Evolutionary conservation across 306 rosid species (phyloP), one percentile per base, ranked within the genome.

Genomic region (Rosa rugosa): DNA sequence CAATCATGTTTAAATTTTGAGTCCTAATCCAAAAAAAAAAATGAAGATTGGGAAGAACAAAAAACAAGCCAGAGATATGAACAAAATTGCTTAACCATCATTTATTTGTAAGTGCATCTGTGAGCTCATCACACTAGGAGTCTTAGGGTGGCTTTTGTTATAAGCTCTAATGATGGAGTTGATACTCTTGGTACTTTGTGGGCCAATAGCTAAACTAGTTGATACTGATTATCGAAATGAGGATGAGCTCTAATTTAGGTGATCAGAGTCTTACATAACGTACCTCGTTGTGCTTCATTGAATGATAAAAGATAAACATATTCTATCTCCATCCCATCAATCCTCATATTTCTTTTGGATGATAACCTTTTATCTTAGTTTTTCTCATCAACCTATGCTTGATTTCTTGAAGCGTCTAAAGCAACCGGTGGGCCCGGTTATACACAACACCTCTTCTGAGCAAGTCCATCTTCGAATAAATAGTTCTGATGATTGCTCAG

Each of bases 341-440:
- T 68, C 63, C 49, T 41, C 42, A 14, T 11, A 42, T 76, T 76
- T 76, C 38, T 49, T 10, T 41, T 50, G 3, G 13, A 31, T 63
- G 51, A 25, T 47, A 64, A 60, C 50, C 36, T 11, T 78, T 83
- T 75, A 50, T 81, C 69, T 56, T 47, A 66, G n/a, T 50, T 57
- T 57, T 51, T 11, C 74, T 53, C 31, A 67, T 75, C 72, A 38
- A 68, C 51, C 63, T 80, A 73, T 81, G 38, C 65, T 77, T 87
- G 70, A 78, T 82, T 64, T 74, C 67, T 80, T 86, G 84, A 86
- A 92, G 97, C 81, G 11, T 62, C 54, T 75, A 49, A 83, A 84
- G 66, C 88, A 87, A 70, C 80, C 85, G 7, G 46, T 65, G 75
- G 80, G 74, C 78, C 70, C 73, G 20, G 78, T 80, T 77, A 56